Base-by-base conservation (phyloP, 2,329 filamentous ascomycete species). In the Purpureocillium takamizusanense region DNA sequence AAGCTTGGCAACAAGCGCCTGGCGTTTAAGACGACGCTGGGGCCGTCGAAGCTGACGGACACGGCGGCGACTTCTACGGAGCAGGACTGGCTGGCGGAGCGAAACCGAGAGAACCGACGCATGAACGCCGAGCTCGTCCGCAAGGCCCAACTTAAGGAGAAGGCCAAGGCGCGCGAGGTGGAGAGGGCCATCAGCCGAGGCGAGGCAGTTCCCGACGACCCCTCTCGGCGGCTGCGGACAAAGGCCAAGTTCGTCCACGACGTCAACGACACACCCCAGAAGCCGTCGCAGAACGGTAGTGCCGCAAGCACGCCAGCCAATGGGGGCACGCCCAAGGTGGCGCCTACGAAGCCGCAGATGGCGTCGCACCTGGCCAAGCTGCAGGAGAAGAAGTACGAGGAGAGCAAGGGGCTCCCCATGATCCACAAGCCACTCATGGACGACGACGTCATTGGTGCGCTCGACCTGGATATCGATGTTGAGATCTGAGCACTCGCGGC, bases 401-500 rank as follows among this genome's bases (percentile, higher is more conserved):
- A 78, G 48, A 77, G 74, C 61, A 78, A 74, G 51, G 74, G 74
- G 11, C 61, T 81, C 43, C 72, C 77, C 3, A 79, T 79, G 11
- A 83, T 87, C 35, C 85, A 90, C 53, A 81, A 85, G 62, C 81
- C 83, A 23, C 75, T 88, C 41, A 83, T 84, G 69, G 89, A 95
- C 45, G 92, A 97, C 55, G 92, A 97, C 54, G 83, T 95, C 40
- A 90, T 97, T 59, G 88, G 83, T 2, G 75, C 80, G 18, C 68
- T 97, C 67, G 92, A 97, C 57, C 65, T 97, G 51, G 90, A 87
- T 21, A 87, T 97, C 56, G 90, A 97, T 50, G 81, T 95, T 51
- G 88, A 94, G 49, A 86, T 94, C 50, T 86, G 67, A 51, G 33
- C n/a, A 8, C 21, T 10, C 6, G 6, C 21, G 21, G 21, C 10